Percentiles rank a stretch among this genome's conserved stretches.
These are phyloP conservation scores for Metschnikowia aberdeeniae DNA, from an alignment of 805 yeast species.

Conservation along the genomic window DNA sequence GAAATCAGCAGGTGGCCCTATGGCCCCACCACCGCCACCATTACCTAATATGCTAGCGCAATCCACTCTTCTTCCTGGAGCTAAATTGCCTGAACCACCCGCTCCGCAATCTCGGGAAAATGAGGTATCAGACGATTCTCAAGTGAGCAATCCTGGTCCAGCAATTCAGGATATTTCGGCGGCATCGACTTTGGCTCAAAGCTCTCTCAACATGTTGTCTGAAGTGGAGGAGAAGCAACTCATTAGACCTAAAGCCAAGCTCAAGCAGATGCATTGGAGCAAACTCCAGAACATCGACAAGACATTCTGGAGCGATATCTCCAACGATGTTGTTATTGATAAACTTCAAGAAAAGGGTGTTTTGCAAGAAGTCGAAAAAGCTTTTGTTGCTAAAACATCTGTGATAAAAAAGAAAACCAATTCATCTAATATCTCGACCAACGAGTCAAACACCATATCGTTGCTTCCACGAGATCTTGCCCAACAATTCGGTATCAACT, in stretches of 20 bases:
- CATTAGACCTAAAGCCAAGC: slow-evolving; percentile 61
- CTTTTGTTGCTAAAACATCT: slow-evolving; percentile 78
- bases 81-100: background rate
- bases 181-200: background rate
- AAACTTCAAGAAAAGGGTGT: slow-evolving; percentile 73
- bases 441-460: slow-evolving; percentile 23
- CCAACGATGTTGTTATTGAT: slow-evolving; percentile 55
- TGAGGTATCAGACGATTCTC: background rate
- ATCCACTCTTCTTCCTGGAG: background rate
- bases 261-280: slow-evolving; percentile 97
- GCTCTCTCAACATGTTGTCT: background rate
- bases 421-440: slow-evolving; percentile 40
- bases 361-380: slow-evolving; percentile 75
- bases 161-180: background rate
- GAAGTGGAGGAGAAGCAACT: background rate
- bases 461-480: slow-evolving; percentile 75
- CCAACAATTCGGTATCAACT: slow-evolving; percentile 76
- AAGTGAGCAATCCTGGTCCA: background rate
- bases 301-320: slow-evolving; percentile 79
- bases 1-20: slow-evolving; percentile 1
- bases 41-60: slow-evolving; percentile 10
- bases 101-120: background rate
- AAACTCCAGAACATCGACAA: slow-evolving; percentile 77
- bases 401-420: slow-evolving; percentile 35
- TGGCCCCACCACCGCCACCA: slow-evolving; percentile 20